Percentiles rank a stretch among this genome's conserved stretches.
phyloP scores from a whole-genome alignment of 192 early-diverging fungal species.

The Podila clonocystis region DNA sequence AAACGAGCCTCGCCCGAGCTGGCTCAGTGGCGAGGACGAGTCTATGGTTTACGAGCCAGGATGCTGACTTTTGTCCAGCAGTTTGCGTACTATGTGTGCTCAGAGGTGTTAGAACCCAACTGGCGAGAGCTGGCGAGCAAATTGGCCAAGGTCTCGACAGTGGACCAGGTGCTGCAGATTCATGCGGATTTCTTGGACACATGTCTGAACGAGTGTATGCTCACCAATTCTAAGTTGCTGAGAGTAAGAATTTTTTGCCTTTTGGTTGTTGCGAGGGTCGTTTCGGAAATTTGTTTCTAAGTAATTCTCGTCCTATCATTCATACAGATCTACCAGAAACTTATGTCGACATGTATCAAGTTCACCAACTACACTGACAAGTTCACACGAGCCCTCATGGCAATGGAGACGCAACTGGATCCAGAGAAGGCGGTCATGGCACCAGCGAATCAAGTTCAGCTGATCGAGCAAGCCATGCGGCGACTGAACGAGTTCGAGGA shows the following conservation, averaged over 20 bases:
- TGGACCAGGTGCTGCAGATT: conserved; percentile 84
- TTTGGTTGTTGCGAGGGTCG: not conserved
- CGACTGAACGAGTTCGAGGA: conserved; percentile 67
- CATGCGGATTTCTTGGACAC: conserved; percentile 88
- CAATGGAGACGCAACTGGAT: conserved; percentile 49
- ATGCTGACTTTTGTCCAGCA: conserved; percentile 95
- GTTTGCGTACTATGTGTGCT: conserved; percentile 88
- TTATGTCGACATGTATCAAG: conserved; percentile 66
- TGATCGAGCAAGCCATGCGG: conserved; percentile 52
- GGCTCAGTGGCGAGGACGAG: conserved; percentile 66
- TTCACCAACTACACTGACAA: conserved; percentile 68
- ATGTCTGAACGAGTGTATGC: conserved; percentile 91
- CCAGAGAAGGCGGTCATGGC: conserved; percentile 36
- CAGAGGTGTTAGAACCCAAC: conserved; percentile 93
- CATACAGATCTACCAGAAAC: conserved; percentile 70
- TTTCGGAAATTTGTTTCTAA: not conserved
- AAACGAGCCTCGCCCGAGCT: conserved; percentile 58
- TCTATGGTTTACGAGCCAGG: conserved; percentile 78
- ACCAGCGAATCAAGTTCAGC: conserved; percentile 43
- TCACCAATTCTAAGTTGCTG: conserved; percentile 85
- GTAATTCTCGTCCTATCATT: not conserved
- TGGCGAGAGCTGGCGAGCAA: conserved; percentile 77
- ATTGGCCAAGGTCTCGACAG: conserved; percentile 75
- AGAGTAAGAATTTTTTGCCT: conserved; percentile 60
- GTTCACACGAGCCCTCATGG: conserved; percentile 56